These are phyloP conservation scores for Colletotrichum sojae DNA, from an alignment of 2,329 filamentous ascomycete species.

Conservation along the genomic window DNA sequence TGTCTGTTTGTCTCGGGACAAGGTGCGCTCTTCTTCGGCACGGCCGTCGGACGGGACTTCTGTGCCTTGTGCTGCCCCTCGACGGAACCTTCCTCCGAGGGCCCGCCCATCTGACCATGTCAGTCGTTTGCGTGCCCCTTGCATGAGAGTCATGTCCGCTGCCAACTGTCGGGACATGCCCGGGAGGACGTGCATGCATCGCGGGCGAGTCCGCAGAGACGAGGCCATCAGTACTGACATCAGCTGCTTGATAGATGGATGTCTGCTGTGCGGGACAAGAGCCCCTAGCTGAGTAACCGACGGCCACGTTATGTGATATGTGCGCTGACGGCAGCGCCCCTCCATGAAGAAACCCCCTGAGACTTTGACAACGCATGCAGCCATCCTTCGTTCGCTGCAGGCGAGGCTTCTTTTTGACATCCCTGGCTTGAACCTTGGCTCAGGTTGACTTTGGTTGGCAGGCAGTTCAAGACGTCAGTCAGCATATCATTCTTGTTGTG, in stretches of 20 bases:
- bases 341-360: conserved; percentile 9
- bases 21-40: neutral
- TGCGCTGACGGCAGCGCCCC: neutral
- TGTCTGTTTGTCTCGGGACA: neutral
- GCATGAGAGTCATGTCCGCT: conserved; percentile 36
- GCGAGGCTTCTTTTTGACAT: conserved; percentile 5
- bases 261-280: too few relatives aligned
- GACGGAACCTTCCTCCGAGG: neutral
- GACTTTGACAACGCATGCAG: conserved; percentile 16
- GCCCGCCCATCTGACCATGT: conserved; percentile 7
- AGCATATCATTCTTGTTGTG: neutral
- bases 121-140: conserved; percentile 14
- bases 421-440: neutral
- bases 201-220: conserved; percentile 12
- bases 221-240: conserved; percentile 23
- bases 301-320: neutral
- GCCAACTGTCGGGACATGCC: conserved; percentile 27
- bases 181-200: conserved; percentile 10
- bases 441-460: neutral
- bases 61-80: conserved; percentile 7
- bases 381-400: conserved; percentile 6
- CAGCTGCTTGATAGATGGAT: conserved; percentile 7
- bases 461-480: neutral
- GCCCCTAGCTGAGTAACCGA: too few relatives aligned
- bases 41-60: conserved; percentile 8